Evolutionary conservation across 2,329 filamentous ascomycete genomes (phyloP).

Genomic region (Mollisia scopiformis): DNA sequence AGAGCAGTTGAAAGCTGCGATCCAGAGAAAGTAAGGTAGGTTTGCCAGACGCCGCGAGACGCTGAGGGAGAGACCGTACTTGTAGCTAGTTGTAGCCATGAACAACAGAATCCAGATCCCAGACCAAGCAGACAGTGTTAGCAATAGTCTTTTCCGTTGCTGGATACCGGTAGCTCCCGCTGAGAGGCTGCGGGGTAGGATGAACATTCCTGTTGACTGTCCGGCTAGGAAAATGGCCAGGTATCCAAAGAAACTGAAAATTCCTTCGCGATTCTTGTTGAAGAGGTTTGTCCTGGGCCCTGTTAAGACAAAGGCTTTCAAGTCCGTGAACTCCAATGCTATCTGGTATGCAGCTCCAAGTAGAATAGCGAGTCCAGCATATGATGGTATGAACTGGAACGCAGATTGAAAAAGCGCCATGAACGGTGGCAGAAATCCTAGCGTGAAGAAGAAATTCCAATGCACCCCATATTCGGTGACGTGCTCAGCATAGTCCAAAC

Average conservation of each 20-base stretch:
- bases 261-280: slow-evolving; percentile 89
- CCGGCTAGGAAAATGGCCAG: slow-evolving; percentile 93
- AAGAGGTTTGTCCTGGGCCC: slow-evolving; percentile 79
- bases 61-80: slow-evolving; percentile 70
- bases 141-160: slow-evolving; percentile 61
- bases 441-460: slow-evolving; percentile 99
- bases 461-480: slow-evolving; percentile 97
- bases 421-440: slow-evolving; percentile 86
- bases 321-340: slow-evolving; percentile 72
- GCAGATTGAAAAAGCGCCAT: slow-evolving; percentile 80
- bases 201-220: slow-evolving; percentile 78
- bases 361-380: slow-evolving; percentile 72
- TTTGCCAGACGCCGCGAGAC: slow-evolving; percentile 93
- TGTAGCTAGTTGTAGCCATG: slow-evolving; percentile 66
- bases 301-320: slow-evolving; percentile 82
- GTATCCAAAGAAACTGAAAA: slow-evolving; percentile 95
- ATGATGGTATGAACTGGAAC: slow-evolving; percentile 73
- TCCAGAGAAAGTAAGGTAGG: slow-evolving; percentile 91
- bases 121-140: slow-evolving; percentile 67
- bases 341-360: slow-evolving; percentile 74
- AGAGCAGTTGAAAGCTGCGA: slow-evolving; percentile 85
- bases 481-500: slow-evolving; percentile 94
- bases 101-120: slow-evolving; percentile 73
- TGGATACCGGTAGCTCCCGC: slow-evolving; percentile 45
- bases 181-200: slow-evolving; percentile 65